Base-by-base conservation (phyloP, 345 rosid species). In the Salix suchowensis region DNA sequence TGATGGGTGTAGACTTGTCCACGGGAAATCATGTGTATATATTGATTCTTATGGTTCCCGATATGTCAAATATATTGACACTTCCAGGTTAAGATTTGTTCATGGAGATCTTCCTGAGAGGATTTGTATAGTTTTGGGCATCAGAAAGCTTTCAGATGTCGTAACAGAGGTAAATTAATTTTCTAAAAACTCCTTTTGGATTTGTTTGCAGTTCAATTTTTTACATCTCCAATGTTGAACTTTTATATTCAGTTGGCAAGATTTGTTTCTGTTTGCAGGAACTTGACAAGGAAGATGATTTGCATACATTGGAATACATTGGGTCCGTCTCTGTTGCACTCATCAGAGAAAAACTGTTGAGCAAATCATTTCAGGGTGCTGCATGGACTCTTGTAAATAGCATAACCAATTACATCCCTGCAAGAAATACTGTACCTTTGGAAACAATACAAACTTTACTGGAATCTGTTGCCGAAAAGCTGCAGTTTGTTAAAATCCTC, bases 1-100 rank as follows among this genome's bases (percentile, higher is more conserved):
- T 76, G 96, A 94, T 79, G 96, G 97, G 75, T 89, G 98, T 87
- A 90, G 96, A 81, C 97, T 94, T 70, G 87, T 94, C 76, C 93
- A 91, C 77, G 92, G 94, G 67, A 86, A 80, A 80, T 86, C 89
- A 50, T 94, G 97, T 79, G 90, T 91, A 18, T 94, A 82, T 67
- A 82, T 94, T 48, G 97, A 94, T 88, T 86, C 97, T 48, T 84
- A 84, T 84, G 98, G 98, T 71, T 91, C 94, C 70, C 86, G 86
- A 64, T 92, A 86, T 75, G 82, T 89, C 72, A 92, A 90, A 79
- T 87, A 69, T 79, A 92, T 92, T 68, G 89, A 94, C 79, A 86
- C 88, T 62, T 86, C 92, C 70, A 89, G 91, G 81, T 89, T 94
- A 83, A 91, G 92, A 78, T 90, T 92, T 85, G 90, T 85, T 82